Percentiles rank a stretch among this genome's conserved stretches.
phyloP scores from a whole-genome alignment of 805 yeast species.

The Saccharomyces jurei region DNA sequence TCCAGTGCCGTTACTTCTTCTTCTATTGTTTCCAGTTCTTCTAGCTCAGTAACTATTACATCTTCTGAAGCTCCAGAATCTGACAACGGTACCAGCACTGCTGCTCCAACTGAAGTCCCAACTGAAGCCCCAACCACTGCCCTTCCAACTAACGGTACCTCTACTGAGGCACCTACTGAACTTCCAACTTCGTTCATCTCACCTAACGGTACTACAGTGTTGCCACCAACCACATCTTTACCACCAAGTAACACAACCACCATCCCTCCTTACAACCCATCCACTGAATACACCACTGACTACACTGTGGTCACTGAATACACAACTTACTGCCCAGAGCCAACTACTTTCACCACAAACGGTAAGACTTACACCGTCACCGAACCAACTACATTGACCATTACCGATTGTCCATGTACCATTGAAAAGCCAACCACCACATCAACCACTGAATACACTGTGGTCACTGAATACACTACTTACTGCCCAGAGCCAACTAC shows the following conservation, averaged over 20 bases:
- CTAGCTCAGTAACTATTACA: not conserved
- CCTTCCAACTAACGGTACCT: not conserved
- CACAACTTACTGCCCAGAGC: slow-evolving; percentile 77
- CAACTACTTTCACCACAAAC: slow-evolving; percentile 61
- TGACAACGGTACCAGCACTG: not conserved
- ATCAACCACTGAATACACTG: not conserved
- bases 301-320: slow-evolving; percentile 51
- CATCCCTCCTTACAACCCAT: not conserved
- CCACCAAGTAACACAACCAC: not conserved
- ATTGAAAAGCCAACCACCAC: slow-evolving; percentile 23
- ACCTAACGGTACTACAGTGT: not conserved
- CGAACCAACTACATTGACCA: slow-evolving; percentile 71
- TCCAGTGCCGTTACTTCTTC: not conserved
- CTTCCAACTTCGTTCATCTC: not conserved
- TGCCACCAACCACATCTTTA: not conserved
- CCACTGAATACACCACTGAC: slow-evolving; percentile 9
- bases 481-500: slow-evolving; percentile 2
- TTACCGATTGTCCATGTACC: slow-evolving; percentile 85
- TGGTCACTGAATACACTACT: not conserved
- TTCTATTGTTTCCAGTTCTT: not conserved
- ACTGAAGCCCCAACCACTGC: not conserved
- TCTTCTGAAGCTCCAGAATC: not conserved
- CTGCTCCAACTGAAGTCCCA: not conserved
- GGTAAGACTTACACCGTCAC: slow-evolving; percentile 67
- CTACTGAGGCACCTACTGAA: not conserved